These are phyloP conservation scores for Polyporus arcularius DNA, from an alignment of 768 basidiomycete species.

Conservation along the genomic window DNA sequence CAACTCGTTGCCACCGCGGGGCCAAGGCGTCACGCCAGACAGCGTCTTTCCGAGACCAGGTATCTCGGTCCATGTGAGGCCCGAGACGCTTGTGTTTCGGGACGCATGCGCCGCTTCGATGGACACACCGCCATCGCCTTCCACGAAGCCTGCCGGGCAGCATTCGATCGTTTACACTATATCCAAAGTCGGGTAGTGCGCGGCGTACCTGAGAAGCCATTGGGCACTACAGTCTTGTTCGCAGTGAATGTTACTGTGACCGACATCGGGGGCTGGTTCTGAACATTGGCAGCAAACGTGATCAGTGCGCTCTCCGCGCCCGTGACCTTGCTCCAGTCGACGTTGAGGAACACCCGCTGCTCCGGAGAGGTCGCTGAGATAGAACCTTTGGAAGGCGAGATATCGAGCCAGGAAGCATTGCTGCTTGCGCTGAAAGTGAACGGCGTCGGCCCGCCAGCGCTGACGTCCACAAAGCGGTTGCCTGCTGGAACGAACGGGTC, in stretches of 20 bases:
- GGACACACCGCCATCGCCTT: slow-evolving; percentile 61
- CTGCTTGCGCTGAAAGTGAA: slow-evolving; percentile 55
- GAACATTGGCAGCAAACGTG: slow-evolving; percentile 48
- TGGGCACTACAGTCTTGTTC: slow-evolving; percentile 37
- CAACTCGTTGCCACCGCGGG: slow-evolving; percentile 46
- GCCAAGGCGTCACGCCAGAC: slow-evolving; percentile 64
- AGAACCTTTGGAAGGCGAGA: slow-evolving; percentile 49
- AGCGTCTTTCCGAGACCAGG: slow-evolving; percentile 61
- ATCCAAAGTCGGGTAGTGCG: not conserved
- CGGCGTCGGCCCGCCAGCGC: slow-evolving; percentile 56
- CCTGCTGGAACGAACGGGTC: slow-evolving; percentile 58
- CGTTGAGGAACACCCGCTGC: slow-evolving; percentile 52
- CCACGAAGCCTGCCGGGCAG: slow-evolving; percentile 50
- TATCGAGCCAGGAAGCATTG: slow-evolving; percentile 55
- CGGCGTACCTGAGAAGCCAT: slow-evolving; percentile 49
- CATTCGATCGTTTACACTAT: not conserved
- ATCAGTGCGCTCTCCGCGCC: slow-evolving; percentile 43
- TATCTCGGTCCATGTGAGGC: slow-evolving; percentile 59
- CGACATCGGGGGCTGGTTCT: slow-evolving; percentile 37
- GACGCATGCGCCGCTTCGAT: slow-evolving; percentile 67
- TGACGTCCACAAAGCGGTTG: slow-evolving; percentile 61
- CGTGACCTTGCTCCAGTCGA: slow-evolving; percentile 56
- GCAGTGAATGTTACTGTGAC: slow-evolving; percentile 31
- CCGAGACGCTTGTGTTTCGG: slow-evolving; percentile 47
- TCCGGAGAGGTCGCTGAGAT: slow-evolving; percentile 51